Evolutionary conservation across 2,329 filamentous ascomycete species (phyloP), one percentile per base, ranked within the genome.

Genomic region (Ophiostoma piceae): DNA sequence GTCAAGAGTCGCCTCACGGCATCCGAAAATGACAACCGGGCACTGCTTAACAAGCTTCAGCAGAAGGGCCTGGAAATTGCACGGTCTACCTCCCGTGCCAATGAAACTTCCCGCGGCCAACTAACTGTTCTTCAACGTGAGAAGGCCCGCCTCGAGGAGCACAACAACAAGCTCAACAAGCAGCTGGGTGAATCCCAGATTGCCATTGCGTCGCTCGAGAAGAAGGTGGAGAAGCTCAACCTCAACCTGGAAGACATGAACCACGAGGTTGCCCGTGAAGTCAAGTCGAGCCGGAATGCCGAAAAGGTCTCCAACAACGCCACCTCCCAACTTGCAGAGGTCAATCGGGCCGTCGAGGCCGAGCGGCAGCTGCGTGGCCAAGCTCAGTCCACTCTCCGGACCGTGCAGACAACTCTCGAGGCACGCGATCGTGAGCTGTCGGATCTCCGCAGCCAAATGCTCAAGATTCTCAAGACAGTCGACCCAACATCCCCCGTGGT

Each of bases 51-150:
- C 81, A 98, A 98, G 79, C 85, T 99, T 22, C 94, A 98, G 76
- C 94, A 98, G 76, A 98, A 98, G 82, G 95, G 96, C 39, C 85
- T 99, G 7, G 94, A 99, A 77, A 96, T 99, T 78, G 94, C 94
- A 57, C 88, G 95, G 65, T 95, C 94, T 0, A 92, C 88, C 71
- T 96, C 94, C 5, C 90, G 90, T 71, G 94, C 91, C 39, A 93
- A 87, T 72, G 94, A 98, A 74, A 91, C 88, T 41, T 92, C 93
- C 66, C 89, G 94, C 51, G 85, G 89, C 2, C 91, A 95, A 74
- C 83, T 97, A 66, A 79, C 87, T 54, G 88, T 89, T 71, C 82
- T 97, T 37, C 92, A 94, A 73, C 87, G 89, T 19, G 94, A 97
- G 76, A 98, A 97, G 80, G 79, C 85, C 1, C 92, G 90, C 75